phyloP scores from a whole-genome alignment of 2,329 filamentous ascomycete species.

The Arthrobotrys megalospora region DNA sequence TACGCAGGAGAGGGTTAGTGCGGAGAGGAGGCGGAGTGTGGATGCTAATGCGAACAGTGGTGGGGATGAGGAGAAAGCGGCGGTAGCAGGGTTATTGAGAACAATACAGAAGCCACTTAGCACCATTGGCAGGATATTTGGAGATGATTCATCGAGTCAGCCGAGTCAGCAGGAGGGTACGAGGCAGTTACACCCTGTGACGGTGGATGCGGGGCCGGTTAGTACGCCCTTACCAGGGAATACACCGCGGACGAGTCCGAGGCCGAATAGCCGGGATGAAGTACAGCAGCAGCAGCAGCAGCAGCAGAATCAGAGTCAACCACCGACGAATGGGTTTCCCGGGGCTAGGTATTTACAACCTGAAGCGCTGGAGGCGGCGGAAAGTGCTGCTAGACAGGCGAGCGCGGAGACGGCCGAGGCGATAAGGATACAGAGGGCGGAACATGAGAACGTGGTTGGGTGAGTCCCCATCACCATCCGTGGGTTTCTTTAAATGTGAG shows the following conservation, averaged over 20 bases:
- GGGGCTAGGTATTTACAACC: conserved; percentile 67
- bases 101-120: conserved; percentile 92
- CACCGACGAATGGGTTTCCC: conserved; percentile 65
- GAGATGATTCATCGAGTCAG: conserved; percentile 73
- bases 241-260: conserved; percentile 71
- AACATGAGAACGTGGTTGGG: conserved; percentile 93
- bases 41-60: conserved; percentile 69
- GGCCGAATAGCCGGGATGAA: conserved; percentile 64
- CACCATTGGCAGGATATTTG: conserved; percentile 95
- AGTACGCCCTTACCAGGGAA: conserved; percentile 70
- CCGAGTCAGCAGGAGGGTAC: conserved; percentile 62
- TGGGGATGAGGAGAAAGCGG: conserved; percentile 78
- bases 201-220: conserved; percentile 66
- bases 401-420: conserved; percentile 92
- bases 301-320: conserved; percentile 56
- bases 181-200: conserved; percentile 63
- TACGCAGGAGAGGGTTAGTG: conserved; percentile 69
- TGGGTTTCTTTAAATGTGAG: not conserved
- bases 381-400: conserved; percentile 89
- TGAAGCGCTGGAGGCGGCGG: conserved; percentile 77
- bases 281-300: conserved; percentile 59
- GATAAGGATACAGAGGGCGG: conserved; percentile 82
- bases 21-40: conserved; percentile 65
- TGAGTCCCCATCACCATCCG: conserved; percentile 65
- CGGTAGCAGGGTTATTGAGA: conserved; percentile 86